These are phyloP conservation scores for Hypoxylon subgilvum DNA, from an alignment of 495 filamentous ascomycete genomes.

Conservation along the genomic window DNA sequence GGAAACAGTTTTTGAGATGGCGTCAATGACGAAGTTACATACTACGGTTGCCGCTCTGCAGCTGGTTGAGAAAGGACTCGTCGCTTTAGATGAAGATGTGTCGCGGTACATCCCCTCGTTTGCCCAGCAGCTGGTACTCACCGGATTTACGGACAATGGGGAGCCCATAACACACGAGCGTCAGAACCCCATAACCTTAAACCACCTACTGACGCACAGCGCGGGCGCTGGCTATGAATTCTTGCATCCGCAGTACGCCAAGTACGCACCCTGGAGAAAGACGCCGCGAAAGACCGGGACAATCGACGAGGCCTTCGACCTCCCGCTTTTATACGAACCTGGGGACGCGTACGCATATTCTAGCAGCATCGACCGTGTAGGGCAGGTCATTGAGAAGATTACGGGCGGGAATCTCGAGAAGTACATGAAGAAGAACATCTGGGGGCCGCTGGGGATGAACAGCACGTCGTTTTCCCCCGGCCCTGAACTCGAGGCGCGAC, in stretches of 20 bases:
- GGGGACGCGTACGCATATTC: slow-evolving; percentile 59
- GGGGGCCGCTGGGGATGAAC: slow-evolving; percentile 27
- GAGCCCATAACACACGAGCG: slow-evolving; percentile 37
- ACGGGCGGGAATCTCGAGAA: slow-evolving; percentile 39
- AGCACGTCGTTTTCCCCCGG: slow-evolving; percentile 43
- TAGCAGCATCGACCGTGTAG: slow-evolving; percentile 58
- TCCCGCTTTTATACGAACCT: slow-evolving; percentile 57
- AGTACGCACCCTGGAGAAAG: slow-evolving; percentile 28
- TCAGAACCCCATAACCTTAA: slow-evolving; percentile 40
- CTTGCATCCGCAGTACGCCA: slow-evolving; percentile 12
- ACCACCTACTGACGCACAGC: slow-evolving; percentile 39
- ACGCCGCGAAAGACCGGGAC: slow-evolving; percentile 13
- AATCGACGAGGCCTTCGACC: slow-evolving; percentile 41
- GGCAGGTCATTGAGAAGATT: slow-evolving; percentile 42
- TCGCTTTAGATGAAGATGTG: slow-evolving; percentile 42
- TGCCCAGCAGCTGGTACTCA: slow-evolving; percentile 37
- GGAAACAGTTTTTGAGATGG: slow-evolving; percentile 14
- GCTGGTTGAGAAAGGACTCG: slow-evolving; percentile 42
- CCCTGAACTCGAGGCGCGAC: slow-evolving; percentile 1
- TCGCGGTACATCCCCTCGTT: slow-evolving; percentile 37
- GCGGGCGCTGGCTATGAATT: slow-evolving; percentile 33
- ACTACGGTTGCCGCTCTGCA: slow-evolving; percentile 44
- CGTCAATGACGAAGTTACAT: slow-evolving; percentile 45
- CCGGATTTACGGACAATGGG: slow-evolving; percentile 37
- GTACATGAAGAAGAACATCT: slow-evolving; percentile 39